Evolutionary conservation across 805 yeast genomes (phyloP).

Genomic region (Priceomyces castillae): DNA sequence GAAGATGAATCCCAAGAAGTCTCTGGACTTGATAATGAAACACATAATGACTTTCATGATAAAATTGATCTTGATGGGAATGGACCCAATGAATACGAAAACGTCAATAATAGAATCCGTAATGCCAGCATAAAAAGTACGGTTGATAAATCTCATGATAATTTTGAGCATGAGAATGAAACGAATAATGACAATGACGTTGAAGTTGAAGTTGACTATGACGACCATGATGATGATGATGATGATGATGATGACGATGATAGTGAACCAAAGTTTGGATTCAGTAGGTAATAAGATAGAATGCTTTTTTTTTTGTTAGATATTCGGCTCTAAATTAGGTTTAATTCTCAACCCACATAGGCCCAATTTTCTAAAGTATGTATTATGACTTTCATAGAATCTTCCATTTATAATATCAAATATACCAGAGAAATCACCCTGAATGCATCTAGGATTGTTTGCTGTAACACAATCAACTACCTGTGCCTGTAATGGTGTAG

Average conservation of each 20-base stretch:
- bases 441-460: conserved; percentile 27
- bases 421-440: conserved; percentile 21
- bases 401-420: conserved; percentile 12
- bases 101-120: neutral
- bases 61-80: neutral
- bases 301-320: too few relatives aligned
- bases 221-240: conserved; percentile 14
- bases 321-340: neutral
- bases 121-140: neutral
- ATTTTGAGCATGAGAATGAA: neutral
- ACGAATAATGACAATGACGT: neutral
- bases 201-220: neutral
- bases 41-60: conserved; percentile 2
- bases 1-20: conserved; percentile 9
- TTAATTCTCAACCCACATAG: conserved; percentile 22
- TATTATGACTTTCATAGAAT: conserved; percentile 32
- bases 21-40: conserved; percentile 4
- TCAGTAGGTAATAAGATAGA: conserved; percentile 16
- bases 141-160: neutral
- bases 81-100: neutral
- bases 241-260: conserved; percentile 30
- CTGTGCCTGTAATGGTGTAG: conserved; percentile 22
- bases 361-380: conserved; percentile 39
- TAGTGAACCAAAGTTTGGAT: conserved; percentile 34
- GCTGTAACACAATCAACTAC: conserved; percentile 35